These are phyloP conservation scores for Globisporangium perplexum DNA, from an alignment of 352 stramenopile species.

Conservation along the genomic window DNA sequence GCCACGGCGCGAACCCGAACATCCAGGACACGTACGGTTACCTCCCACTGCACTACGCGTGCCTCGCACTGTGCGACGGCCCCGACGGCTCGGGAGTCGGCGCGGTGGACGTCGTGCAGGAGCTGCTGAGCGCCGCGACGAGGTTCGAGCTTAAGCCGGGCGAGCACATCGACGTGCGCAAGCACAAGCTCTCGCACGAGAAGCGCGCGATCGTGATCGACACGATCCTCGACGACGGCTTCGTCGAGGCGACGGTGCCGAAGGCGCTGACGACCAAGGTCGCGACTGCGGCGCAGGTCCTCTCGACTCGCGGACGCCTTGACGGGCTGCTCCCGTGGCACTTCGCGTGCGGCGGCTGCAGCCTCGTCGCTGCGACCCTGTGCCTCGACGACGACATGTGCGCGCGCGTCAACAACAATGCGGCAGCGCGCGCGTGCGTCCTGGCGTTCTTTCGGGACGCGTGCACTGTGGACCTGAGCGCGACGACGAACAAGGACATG, in stretches of 20 bases:
- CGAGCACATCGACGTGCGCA: slow-evolving; percentile 39
- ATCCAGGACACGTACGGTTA: slow-evolving; percentile 45
- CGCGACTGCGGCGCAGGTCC: slow-evolving; percentile 24
- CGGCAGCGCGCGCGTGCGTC: slow-evolving; percentile 27
- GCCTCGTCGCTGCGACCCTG: slow-evolving; percentile 24
- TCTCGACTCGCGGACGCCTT: slow-evolving; percentile 19
- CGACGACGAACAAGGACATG: slow-evolving; percentile 22
- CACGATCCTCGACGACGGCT: slow-evolving; percentile 35
- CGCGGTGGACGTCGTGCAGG: slow-evolving; percentile 19
- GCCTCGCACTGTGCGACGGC: slow-evolving; percentile 41
- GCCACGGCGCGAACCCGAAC: slow-evolving; percentile 51
- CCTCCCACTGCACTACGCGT: slow-evolving; percentile 64
- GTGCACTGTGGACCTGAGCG: slow-evolving; percentile 29
- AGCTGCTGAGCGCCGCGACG: slow-evolving; percentile 21
- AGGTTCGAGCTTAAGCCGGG: slow-evolving; percentile 25
- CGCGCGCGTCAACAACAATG: slow-evolving; percentile 31
- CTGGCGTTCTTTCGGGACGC: slow-evolving; percentile 27
- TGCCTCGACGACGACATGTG: slow-evolving; percentile 51
- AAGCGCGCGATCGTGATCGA: slow-evolving; percentile 59
- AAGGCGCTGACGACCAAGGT: slow-evolving; percentile 29
- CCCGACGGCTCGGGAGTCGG: slow-evolving; percentile 8
- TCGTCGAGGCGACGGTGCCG: slow-evolving; percentile 26
- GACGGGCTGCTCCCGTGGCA: slow-evolving; percentile 52
- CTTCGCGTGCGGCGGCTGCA: slow-evolving; percentile 51
- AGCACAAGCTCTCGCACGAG: slow-evolving; percentile 45